Evolutionary conservation across 1,139 yeast species (phyloP), one percentile per base, ranked within the genome.

Genomic region (Geotrichum carabidarum): DNA sequence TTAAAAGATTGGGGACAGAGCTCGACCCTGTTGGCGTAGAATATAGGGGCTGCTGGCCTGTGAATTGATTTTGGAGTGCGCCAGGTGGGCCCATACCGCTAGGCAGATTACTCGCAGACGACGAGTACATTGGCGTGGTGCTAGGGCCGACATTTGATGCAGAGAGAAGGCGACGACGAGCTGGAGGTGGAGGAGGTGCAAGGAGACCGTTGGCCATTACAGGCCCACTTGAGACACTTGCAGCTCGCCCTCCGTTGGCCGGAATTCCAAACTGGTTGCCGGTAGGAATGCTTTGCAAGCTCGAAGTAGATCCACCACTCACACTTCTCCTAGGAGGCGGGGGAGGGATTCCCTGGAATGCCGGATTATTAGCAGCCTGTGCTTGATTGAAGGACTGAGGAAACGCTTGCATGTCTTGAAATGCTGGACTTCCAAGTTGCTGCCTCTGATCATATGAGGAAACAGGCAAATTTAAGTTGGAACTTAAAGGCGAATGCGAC

Each of bases 121-220:
- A 42, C 6, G 55, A 52, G 15, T 52, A 43, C 36, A 46, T 35
- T 22, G 31, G 50, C 6, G 12, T 15, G 12, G 34, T 11, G 22
- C 22, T 45, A 4, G 32, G 42, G 12, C 48, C 38, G 4, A 44
- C 51, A 12, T 44, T 11, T n/a, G 41, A 18, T 6, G 41, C 35
- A 5, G 48, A 37, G 38, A 44, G 34, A 15, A 43, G 22, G 31
- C 55, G 36, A 4, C 55, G 46, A 2, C 55, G 44, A 5, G 51
- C 30, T 2, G 55, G 55, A 5, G 54, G 54, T 11, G 55, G 55
- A 8, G 55, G 55, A 31, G 55, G 51, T 12, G 55, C 55, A 7
- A 52, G 48, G 12, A 52, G 34, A 6, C 55, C 55, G 34, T 52
- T 52, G 14, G 14, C 42, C 48, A 52, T 48, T 4, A 46, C 32